Evolutionary conservation across 176 grass and related monocot species (phyloP), one percentile per base, ranked within the genome.

Genomic region (Juncus effusus): DNA sequence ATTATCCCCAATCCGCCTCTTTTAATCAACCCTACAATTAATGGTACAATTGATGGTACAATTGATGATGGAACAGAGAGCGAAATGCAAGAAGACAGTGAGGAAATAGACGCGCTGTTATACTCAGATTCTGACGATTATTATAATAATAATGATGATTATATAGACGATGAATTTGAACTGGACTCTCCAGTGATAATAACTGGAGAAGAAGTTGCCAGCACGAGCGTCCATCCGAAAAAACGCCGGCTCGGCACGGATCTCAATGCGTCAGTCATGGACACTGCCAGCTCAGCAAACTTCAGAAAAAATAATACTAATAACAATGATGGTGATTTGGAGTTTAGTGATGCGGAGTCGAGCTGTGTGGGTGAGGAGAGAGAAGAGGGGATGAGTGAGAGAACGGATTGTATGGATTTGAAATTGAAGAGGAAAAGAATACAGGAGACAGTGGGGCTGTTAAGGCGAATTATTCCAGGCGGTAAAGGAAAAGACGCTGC

Each of bases 391-490:
- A 56, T 19, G 5, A 38, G 19, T 5, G 40, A 59, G 13, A 40
- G 62, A 51, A 41, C 77, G 42, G 53, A 72, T 63, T 63, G 54
- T 37, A 54, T 53, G 36, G 77, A 88, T 39, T 70, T 52, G 64
- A 70, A 79, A 73, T 63, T 73, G 16, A 88, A 90, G 77, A 83
- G 82, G 40, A 81, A 88, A 54, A 91, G 80, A 62, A 96, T 96
- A 56, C 88, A 85, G 74, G 85, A 91, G 70, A 96, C 93, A 40
- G 88, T 96, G 35, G 64, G 85, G 10, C 68, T 90, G 16, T 78
- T 96, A 49, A 71, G 88, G 66, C 87, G 77, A 36, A 91, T 96
- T 7, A 87, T 96, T n/a, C 93, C 93, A 38, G 85, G 93, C 6
- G 87, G 85, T 36, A 77, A 74, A 2, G 77, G 85, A 19, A 86